phyloP scores from a whole-genome alignment of 148 eudicot species.

The Chenopodium quinoa region DNA sequence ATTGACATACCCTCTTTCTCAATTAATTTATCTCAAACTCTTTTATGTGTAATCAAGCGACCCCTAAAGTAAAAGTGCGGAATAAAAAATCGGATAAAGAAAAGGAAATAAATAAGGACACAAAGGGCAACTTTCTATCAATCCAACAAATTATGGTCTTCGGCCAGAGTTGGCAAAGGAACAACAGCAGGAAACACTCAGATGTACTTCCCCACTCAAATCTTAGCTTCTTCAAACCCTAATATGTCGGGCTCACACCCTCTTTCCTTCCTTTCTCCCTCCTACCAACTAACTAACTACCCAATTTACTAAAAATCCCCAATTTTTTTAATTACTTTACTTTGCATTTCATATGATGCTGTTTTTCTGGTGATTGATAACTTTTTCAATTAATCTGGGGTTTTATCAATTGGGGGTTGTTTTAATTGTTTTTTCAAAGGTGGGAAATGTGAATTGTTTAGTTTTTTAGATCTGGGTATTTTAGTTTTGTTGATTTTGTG shows the following conservation, averaged over 20 bases:
- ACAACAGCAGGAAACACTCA: neutral
- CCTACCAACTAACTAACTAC: neutral
- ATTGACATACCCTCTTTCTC: too few relatives aligned
- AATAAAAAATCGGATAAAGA: neutral
- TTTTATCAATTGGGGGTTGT: constrained; percentile 1
- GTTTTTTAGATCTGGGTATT: constrained; percentile 28
- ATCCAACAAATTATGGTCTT: constrained; percentile 9
- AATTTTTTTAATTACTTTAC: neutral
- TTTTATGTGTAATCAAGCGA: too few relatives aligned
- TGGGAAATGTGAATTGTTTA: neutral
- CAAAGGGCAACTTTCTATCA: constrained; percentile 10
- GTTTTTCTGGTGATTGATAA: neutral
- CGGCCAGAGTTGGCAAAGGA: constrained; percentile 5
- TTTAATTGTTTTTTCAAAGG: constrained; percentile 8
- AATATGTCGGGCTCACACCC: neutral
- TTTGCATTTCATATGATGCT: neutral
- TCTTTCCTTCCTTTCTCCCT: neutral
- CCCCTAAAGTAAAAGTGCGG: too few relatives aligned
- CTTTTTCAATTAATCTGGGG: neutral
- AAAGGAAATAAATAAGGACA: neutral
- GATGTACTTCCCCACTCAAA: constrained; percentile 13
- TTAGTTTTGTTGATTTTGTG: neutral
- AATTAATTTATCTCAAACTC: too few relatives aligned
- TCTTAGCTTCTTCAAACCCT: constrained; percentile 22
- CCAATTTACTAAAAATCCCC: neutral